phyloP scores from a whole-genome alignment of 2,329 filamentous ascomycete species.

The Elsinoe arachidis region DNA sequence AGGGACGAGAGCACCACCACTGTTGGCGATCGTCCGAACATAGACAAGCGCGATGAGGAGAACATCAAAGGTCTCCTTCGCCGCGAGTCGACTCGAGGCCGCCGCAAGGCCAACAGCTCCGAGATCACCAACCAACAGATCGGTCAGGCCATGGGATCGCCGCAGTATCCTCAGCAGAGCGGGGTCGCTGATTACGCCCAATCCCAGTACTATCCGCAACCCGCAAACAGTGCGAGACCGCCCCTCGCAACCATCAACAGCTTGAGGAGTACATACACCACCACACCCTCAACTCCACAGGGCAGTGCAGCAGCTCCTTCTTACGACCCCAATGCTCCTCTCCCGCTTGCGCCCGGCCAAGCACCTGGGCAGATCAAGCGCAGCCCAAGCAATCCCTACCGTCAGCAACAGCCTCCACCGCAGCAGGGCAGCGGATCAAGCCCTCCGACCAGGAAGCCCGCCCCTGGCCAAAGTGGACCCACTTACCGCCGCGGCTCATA shows the following conservation, averaged over 20 bases:
- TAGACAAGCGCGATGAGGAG: constrained; percentile 36
- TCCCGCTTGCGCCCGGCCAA: constrained; percentile 16
- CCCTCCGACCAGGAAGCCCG: background rate
- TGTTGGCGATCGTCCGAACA: constrained; percentile 32
- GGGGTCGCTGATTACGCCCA: constrained; percentile 11
- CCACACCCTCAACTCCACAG: background rate
- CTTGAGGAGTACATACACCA: constrained; percentile 3
- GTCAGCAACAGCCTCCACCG: constrained; percentile 10
- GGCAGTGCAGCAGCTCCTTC: constrained; percentile 11
- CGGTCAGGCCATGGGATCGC: constrained; percentile 19
- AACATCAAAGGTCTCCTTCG: constrained; percentile 38
- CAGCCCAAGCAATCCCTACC: constrained; percentile 21
- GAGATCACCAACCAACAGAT: constrained; percentile 15
- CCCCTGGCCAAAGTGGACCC: background rate
- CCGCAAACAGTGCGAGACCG: constrained; percentile 2
- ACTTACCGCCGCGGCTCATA: constrained; percentile 5
- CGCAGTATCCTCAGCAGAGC: constrained; percentile 22
- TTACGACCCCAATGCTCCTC: constrained; percentile 14
- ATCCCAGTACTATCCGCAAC: background rate
- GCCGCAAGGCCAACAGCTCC: constrained; percentile 28
- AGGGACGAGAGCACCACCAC: constrained; percentile 31
- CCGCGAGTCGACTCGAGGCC: constrained; percentile 37
- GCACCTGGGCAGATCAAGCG: constrained; percentile 18
- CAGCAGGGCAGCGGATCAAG: background rate
- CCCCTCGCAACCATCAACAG: constrained; percentile 12